Percentiles rank a stretch among this genome's conserved stretches.
These are phyloP conservation scores for Kurtzmaniella quercitrusa DNA, from an alignment of 1,139 yeast genomes.

Conservation along the genomic window DNA sequence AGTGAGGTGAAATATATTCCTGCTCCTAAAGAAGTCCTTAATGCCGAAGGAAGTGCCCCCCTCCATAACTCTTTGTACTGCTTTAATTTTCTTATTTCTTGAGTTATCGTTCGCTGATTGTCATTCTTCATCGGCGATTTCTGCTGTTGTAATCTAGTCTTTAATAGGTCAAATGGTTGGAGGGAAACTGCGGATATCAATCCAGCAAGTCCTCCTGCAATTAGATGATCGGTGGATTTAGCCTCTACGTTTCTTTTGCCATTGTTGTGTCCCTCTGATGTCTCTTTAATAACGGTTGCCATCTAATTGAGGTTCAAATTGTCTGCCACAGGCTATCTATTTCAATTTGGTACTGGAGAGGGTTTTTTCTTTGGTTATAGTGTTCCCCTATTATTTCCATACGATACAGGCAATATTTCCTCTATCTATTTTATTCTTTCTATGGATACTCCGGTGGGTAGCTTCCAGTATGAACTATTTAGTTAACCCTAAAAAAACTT, in stretches of 20 bases:
- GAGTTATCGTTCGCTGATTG: constrained; percentile 33
- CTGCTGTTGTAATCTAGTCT: constrained; percentile 83
- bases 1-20: constrained; percentile 77
- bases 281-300: neutral
- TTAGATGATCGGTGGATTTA: constrained; percentile 43
- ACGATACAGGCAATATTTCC: neutral
- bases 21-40: constrained; percentile 88
- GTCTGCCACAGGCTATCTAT: neutral
- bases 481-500: neutral
- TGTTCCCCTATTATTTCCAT: neutral
- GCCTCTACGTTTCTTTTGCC: constrained; percentile 3
- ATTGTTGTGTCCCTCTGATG: neutral
- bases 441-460: neutral
- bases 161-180: constrained; percentile 87
- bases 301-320: neutral
- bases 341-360: neutral
- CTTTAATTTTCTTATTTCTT: constrained; percentile 44
- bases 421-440: neutral
- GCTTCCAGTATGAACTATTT: neutral
- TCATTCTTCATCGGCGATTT: constrained; percentile 20
- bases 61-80: constrained; percentile 70
- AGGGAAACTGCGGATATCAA: constrained; percentile 73
- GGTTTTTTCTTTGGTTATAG: neutral
- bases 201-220: constrained; percentile 88
- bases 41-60: constrained; percentile 87